Base-by-base conservation (phyloP, 2,329 filamentous ascomycete species). In the Sarocladium oryzae region DNA sequence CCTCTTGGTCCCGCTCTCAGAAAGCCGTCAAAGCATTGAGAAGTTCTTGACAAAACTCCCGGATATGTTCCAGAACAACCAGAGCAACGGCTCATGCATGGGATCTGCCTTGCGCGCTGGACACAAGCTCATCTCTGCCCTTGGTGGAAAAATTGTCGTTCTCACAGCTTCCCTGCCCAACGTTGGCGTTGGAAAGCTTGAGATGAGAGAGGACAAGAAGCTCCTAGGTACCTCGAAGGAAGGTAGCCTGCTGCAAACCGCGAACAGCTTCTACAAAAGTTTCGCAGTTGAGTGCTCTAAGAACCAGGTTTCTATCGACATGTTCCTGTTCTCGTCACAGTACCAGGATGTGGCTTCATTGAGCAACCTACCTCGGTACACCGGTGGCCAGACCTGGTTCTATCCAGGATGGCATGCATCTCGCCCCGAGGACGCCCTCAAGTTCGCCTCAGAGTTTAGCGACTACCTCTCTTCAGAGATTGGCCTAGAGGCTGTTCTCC, bases 221-320 rank as follows among this genome's bases (percentile, higher is more conserved):
- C 71, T 95, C 15, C 76, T 99, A 21, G 93, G 93, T 32, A 99
- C 93, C 1, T 90, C 86, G 58, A 96, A 96, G 69, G 93, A 99
- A 67, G 89, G 82, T 57, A 76, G 79, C 55, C 78, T 99, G 28
- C 74, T 99, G 50, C 92, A 97, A 67, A 96, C 93, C 0, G 88
- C 83, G 36, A 96, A 90, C 73, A 90, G 88, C 63, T 99, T 97
- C 70, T 99, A 97, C 79, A 99, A 99, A 77, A 95, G 89, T 62
- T 99, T 99, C 63, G 93, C 93, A 0, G 93, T 99, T 2, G 93
- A 99, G 66, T 99, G 93, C 70, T 96, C 91, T 33, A 99, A 99
- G 75, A 95, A 95, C 59, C 93, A 99, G 69, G 93, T 99, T 24
- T 97, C 91, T 0, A 90, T 99, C 58, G 91, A 96, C 67, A 96